Evolutionary conservation across 2,329 filamentous ascomycete species (phyloP).

Genomic region (Mollisia scopiformis): DNA sequence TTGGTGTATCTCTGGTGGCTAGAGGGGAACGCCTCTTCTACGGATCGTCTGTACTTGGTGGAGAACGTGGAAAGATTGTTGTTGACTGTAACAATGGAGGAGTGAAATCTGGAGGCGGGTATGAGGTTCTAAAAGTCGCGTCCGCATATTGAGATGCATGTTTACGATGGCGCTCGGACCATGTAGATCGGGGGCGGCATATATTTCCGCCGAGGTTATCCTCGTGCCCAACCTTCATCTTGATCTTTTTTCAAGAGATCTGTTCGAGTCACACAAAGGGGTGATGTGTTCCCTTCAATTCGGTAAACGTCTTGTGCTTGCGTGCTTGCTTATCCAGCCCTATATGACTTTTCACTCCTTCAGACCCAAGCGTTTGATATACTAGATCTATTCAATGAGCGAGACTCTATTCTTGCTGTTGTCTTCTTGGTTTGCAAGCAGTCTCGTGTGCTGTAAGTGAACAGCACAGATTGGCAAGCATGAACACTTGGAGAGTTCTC

Average conservation of each 20-base stretch:
- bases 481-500: neutral
- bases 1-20: neutral
- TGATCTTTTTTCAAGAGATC: neutral
- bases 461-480: slow-evolving; percentile 27
- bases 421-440: slow-evolving; percentile 17
- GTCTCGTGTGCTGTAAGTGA: slow-evolving; percentile 16
- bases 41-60: neutral
- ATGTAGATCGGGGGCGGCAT: neutral
- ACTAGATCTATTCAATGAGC: neutral
- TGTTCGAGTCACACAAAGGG: neutral
- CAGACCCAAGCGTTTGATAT: no score
- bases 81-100: neutral
- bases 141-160: neutral
- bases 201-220: neutral
- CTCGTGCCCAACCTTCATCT: no score
- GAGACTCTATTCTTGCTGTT: neutral
- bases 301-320: neutral
- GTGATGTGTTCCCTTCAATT: neutral
- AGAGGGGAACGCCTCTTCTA: neutral
- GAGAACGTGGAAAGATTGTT: neutral
- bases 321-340: neutral
- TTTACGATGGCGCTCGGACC: neutral
- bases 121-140: neutral
- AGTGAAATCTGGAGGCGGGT: neutral
- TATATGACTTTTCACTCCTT: no score